Percentiles rank a stretch among this genome's conserved stretches.
These are phyloP conservation scores for Arthrobotrys sphaeroides DNA, from an alignment of 2,329 filamentous ascomycete genomes.

Conservation along the genomic window DNA sequence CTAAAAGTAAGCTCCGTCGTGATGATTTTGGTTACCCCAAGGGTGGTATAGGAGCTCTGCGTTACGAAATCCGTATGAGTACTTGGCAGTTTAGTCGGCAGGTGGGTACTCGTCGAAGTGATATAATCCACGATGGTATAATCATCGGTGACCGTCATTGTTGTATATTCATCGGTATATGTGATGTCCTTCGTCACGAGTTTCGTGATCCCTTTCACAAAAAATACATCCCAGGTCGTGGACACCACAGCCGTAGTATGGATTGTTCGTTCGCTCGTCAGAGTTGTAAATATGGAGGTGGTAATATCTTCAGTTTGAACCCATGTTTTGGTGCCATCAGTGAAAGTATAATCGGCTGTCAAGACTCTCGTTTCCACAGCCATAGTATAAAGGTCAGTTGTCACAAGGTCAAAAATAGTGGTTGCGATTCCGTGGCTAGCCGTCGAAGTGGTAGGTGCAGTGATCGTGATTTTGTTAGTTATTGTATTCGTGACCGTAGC, in stretches of 20 bases:
- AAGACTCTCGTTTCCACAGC: conserved; percentile 14
- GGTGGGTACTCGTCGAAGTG: neutral
- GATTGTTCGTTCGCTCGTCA: neutral
- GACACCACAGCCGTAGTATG: neutral
- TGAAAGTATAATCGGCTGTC: conserved; percentile 20
- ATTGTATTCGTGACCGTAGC: conserved; percentile 7
- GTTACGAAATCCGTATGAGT: neutral
- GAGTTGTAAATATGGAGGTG: conserved; percentile 18
- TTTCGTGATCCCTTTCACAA: conserved; percentile 8
- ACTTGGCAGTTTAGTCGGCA: neutral
- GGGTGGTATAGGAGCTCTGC: neutral
- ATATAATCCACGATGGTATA: conserved; percentile 6
- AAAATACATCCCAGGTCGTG: neutral
- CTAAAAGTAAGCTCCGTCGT: conserved; percentile 12
- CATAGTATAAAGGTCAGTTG: conserved; percentile 8
- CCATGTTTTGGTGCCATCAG: neutral
- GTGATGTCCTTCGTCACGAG: neutral
- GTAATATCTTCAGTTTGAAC: conserved; percentile 9
- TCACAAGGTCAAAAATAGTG: neutral
- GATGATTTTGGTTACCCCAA: neutral
- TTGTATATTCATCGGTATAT: neutral
- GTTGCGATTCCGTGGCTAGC: neutral
- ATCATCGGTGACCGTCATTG: neutral
- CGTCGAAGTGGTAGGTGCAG: neutral
- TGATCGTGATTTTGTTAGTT: neutral